Base-by-base conservation (phyloP, 306 rosid genomes). In the Corylus avellana region DNA sequence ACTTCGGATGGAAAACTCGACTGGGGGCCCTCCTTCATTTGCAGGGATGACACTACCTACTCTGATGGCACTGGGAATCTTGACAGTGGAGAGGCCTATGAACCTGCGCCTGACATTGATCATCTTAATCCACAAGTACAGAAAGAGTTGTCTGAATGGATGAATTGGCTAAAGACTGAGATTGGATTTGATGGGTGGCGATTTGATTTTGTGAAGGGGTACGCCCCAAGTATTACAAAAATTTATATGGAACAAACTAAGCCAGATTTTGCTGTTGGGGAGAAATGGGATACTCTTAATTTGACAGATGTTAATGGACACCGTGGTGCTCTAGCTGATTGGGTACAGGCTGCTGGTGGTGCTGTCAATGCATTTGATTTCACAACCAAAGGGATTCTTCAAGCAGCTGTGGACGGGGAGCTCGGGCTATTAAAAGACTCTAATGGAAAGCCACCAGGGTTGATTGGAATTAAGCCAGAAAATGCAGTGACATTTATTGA, bases 81-180 rank as follows among this genome's bases (percentile, higher is more conserved):
- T 0, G 98, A 94, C 70, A 85, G 88, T 7, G 96, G 98, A 0
- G 84, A 58, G 2, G 32, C 1, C 8, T 92, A 44, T 59, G 10
- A 0, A 0, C 39, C 77, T 5, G 92, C 94, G 32, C 94, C 92
- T 0, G 97, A 94, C 77, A 88, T 92, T 48, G 97, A 92, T 49
- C 98, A 94, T 81, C 86, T 79, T 72, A 94, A 94, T 76, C 92
- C 93, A 8, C 90, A 77, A 32, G 98, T 89, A 14, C 97, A 92
- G 29, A 74, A 5, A 0, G 97, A 93, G 77, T 50, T 93, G 2
- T 80, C 94, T 2, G 98, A 90, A 1, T 91, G 98, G 97, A 83
- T 93, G 97, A 93, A 87, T 18, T 93, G 94, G 97, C 67, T 93
- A 44, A 91, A 88, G 73, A 72, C 87, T 1, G 94, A 93, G 20